phyloP scores from a whole-genome alignment of 1,284 basidiomycete species.

The Trametes hirsuta region DNA sequence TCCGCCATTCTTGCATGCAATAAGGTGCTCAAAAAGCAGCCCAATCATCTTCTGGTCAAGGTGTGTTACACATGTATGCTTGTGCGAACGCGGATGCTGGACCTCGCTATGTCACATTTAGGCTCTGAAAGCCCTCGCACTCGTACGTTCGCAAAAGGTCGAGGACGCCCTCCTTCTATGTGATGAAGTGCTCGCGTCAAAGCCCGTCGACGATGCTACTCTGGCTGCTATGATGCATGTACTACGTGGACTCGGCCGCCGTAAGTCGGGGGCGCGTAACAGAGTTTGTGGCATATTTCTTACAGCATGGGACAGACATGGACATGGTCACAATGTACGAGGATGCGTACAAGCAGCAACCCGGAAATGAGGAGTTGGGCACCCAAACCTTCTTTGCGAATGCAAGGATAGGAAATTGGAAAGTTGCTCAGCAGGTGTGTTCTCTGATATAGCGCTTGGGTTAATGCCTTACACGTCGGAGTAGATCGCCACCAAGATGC shows the following conservation, averaged over 20 bases:
- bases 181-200: conserved; percentile 73
- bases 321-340: conserved; percentile 83
- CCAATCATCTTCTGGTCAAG: conserved; percentile 73
- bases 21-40: conserved; percentile 82
- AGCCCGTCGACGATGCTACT: conserved; percentile 70
- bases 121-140: conserved; percentile 84
- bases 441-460: not conserved
- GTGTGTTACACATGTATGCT: conserved; percentile 40
- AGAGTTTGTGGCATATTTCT: not conserved
- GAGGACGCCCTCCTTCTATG: conserved; percentile 80
- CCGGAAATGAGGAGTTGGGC: conserved; percentile 79
- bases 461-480: too few relatives aligned
- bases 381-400: conserved; percentile 84
- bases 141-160: conserved; percentile 79
- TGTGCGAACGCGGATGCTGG: conserved; percentile 1
- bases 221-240: conserved; percentile 83
- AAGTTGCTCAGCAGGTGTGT: conserved; percentile 75
- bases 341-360: conserved; percentile 76
- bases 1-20: conserved; percentile 82
- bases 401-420: conserved; percentile 77
- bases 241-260: conserved; percentile 72
- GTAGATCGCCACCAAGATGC: conserved; percentile 75
- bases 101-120: conserved; percentile 32
- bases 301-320: conserved; percentile 52
- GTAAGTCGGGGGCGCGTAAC: conserved; percentile 44